phyloP scores from a whole-genome alignment of 139 green algal species.

The Raphidocelis subcapitata region DNA sequence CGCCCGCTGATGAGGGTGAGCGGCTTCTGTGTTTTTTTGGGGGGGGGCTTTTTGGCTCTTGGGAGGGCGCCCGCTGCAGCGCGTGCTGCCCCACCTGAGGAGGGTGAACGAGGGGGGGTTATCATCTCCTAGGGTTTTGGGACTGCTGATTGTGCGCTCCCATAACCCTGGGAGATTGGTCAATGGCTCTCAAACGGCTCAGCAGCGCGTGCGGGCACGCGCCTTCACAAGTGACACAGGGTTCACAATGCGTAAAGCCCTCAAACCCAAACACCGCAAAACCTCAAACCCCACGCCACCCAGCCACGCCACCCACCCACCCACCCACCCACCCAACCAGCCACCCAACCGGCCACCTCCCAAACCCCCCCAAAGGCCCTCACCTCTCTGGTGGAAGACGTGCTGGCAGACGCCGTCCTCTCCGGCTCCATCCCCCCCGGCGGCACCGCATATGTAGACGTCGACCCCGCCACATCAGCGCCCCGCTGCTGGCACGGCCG shows the following conservation, averaged over 20 bases:
- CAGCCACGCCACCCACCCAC: background rate
- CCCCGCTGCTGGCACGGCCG: background rate
- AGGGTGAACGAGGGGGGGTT: too few species aligned
- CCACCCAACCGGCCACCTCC: background rate
- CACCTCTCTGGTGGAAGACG: background rate
- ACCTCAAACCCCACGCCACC: too few species aligned
- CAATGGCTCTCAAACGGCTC: too few species aligned
- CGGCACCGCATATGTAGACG: background rate
- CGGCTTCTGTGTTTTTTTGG: background rate
- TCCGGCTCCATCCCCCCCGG: background rate
- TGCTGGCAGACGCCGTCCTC: background rate
- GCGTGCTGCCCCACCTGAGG: background rate
- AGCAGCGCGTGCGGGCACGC: too few species aligned
- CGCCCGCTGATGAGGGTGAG: background rate
- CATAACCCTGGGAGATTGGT: too few species aligned
- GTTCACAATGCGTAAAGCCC: too few species aligned
- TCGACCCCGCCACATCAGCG: background rate
- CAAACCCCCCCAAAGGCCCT: background rate
- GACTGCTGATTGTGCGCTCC: too few species aligned
- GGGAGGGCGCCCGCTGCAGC: background rate
- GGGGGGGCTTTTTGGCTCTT: background rate
- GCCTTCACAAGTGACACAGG: too few species aligned
- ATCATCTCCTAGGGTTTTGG: too few species aligned
- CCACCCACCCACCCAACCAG: background rate
- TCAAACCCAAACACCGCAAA: too few species aligned